Evolutionary conservation across 371 early-diverging fungal species (phyloP), one percentile per base, ranked within the genome.

Genomic region (Apophysomyces variabilis): DNA sequence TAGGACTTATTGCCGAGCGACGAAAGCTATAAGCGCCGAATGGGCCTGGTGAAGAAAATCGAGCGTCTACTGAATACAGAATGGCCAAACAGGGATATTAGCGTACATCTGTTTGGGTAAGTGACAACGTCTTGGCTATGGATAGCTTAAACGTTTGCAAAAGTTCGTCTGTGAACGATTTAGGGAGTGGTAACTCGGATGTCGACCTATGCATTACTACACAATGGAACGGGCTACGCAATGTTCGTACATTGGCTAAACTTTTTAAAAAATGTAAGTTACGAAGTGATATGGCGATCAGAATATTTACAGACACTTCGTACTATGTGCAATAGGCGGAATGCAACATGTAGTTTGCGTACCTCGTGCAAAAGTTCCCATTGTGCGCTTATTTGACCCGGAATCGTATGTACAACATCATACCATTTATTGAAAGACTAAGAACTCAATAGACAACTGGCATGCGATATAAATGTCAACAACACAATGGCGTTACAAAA

Each of bases 391-490:
- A 32, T 85, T 82, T 75, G 88, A 90, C 68, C 83, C 84, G 32
- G 79, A 76, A 64, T 68, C 83, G 90, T 90, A 88, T 74, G 85
- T 75, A 1, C 41, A 18, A 12, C 58, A 13, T 44, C 16, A 13
- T 47, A 46, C 57, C 18, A 57, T 41, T 26, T 26, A 26, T 26
- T 26, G 3, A 26, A 26, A 26, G 32, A 3, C 32, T 26, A 26
- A 26, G 32, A 26, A 1, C 32, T 6, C 57, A 21, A 12, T 58
- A 81, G 85, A 50, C 67, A 75, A 43, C 62, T 94, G 7, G 85
- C 90, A 37, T 92, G 94, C 74, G 96, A 96, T 75, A 85, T 95
- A 57, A 94, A 94, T 69, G 89, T 93, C 43, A 93, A 93, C 70
- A 92, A 91, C 61, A 86, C 90, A 1, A 65, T 93, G 38, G 95